Evolutionary conservation across 805 yeast genomes (phyloP).

Genomic region (Metschnikowia santaceciliae): DNA sequence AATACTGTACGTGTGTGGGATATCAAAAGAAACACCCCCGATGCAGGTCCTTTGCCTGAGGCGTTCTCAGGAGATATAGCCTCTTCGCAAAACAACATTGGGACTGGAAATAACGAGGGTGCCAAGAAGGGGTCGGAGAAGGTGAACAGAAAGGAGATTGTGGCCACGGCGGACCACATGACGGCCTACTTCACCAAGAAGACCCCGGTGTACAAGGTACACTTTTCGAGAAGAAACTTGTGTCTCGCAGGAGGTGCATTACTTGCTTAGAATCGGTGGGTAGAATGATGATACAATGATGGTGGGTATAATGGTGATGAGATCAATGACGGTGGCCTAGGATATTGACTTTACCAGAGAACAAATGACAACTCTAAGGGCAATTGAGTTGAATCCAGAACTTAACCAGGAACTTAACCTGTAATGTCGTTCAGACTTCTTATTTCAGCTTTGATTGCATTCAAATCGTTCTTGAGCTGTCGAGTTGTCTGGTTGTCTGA

Average conservation of each 20-base stretch:
- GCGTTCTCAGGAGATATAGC: constrained; percentile 39
- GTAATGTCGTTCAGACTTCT: too few relatives aligned
- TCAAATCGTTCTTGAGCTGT: too few relatives aligned
- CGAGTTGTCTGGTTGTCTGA: too few relatives aligned
- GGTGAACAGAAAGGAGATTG: constrained; percentile 60
- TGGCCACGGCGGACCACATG: constrained; percentile 86
- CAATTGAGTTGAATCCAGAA: too few relatives aligned
- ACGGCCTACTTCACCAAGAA: constrained; percentile 90
- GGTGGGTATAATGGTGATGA: too few relatives aligned
- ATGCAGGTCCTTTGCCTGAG: constrained; percentile 75
- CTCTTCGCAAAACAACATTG: constrained; percentile 7
- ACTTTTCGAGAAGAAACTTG: constrained; percentile 84
- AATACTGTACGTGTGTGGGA: constrained; percentile 96
- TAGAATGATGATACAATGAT: too few relatives aligned
- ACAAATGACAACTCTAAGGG: too few relatives aligned
- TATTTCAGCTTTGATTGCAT: too few relatives aligned
- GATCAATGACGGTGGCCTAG: too few relatives aligned
- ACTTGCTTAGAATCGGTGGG: constrained; percentile 17
- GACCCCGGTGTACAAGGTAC: constrained; percentile 91
- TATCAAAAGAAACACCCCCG: constrained; percentile 77
- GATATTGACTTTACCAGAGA: too few relatives aligned
- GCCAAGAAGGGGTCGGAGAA: constrained; percentile 21
- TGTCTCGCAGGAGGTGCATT: constrained; percentile 94
- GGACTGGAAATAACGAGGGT: constrained; percentile 10
- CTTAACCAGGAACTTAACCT: too few relatives aligned